Evolutionary conservation across 805 yeast genomes (phyloP), one percentile per base, ranked within the genome.

Genomic region (Starmerella cellae): DNA sequence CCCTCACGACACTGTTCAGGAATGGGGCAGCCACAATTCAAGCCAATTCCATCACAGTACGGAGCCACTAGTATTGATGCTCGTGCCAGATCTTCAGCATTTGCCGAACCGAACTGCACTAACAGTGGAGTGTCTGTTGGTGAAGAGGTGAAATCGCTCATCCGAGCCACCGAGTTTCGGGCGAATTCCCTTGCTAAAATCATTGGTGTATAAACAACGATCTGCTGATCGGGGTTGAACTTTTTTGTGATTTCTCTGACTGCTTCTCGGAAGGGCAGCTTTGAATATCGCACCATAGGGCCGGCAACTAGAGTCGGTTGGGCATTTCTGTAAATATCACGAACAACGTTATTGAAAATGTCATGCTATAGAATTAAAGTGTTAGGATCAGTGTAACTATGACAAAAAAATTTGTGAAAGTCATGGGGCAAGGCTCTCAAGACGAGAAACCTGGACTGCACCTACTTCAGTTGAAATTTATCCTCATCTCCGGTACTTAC

Each of bases 21-120:
- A 39, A 91, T 85, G 1, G 98, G 98, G 63, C 98, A 91, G 0
- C 98, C 98, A 61, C 97, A 91, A 65, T 91, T 91, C 44, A 91
- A 69, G 0, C 97, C 96, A 33, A 91, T 76, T 0, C 93, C 98
- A 61, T 88, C 96, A 37, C 82, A 87, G 56, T 75, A 83, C 0
- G 95, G 95, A 44, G 73, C 73, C n/a, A 87, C 75, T 85, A 91
- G 77, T 41, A 81, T 84, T 3, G 83, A 84, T 56, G 88, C 84
- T 46, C 88, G 70, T 20, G 82, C 58, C 40, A 91, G 63, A 60
- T 91, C 97, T 10, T 75, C 73, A 3, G 78, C 81, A 57, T 84
- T 87, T 55, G 82, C 82, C 11, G 80, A 79, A 3, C 97, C 98
- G 16, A 88, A 82, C 63, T 91, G 98, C 1, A 85, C 87, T 17